Conservation (phyloP, 805 yeast species). For the Lipomyces chichibuensis region DNA sequence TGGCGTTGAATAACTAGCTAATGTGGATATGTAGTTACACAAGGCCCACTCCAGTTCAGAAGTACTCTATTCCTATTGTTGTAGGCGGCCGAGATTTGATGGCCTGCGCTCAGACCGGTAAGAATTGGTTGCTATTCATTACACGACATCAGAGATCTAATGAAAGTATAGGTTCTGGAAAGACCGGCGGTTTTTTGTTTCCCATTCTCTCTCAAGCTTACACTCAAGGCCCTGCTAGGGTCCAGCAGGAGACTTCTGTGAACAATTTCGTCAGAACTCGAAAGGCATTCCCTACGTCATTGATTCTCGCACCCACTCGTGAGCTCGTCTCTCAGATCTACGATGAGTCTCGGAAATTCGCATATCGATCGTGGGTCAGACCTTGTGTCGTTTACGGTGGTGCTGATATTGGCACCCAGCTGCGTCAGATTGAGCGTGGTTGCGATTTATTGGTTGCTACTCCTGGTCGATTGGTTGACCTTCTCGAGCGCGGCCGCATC, state of each 20-base stretch:
- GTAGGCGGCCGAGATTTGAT: slow-evolving; percentile 87
- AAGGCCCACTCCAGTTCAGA: slow-evolving; percentile 95
- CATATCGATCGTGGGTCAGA: slow-evolving; percentile 97
- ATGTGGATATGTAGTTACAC: slow-evolving; percentile 53
- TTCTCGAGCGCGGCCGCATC: slow-evolving; percentile 91
- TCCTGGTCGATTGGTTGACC: slow-evolving; percentile 97
- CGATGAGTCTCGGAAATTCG: slow-evolving; percentile 93
- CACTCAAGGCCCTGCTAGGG: slow-evolving; percentile 75
- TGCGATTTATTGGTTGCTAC: slow-evolving; percentile 97
- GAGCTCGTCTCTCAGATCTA: slow-evolving; percentile 96
- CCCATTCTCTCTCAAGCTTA: slow-evolving; percentile 94
- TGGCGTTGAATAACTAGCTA: neutral
- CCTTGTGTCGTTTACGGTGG: slow-evolving; percentile 99
- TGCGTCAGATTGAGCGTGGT: slow-evolving; percentile 86
- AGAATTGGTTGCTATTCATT: neutral
- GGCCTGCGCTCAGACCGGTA: slow-evolving; percentile 90
- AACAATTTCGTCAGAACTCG: slow-evolving; percentile 52
- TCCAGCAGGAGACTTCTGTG: slow-evolving; percentile 48
- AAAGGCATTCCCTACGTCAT: slow-evolving; percentile 91
- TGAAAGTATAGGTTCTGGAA: slow-evolving; percentile 77
- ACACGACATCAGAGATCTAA: neutral
- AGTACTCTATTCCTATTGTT: slow-evolving; percentile 89
- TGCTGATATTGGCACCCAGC: slow-evolving; percentile 87
- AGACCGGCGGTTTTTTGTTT: slow-evolving; percentile 99
- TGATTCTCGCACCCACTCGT: slow-evolving; percentile 98